These are phyloP conservation scores for Umbilicus rupestris DNA, from an alignment of 164 flowering plant species.

Conservation along the genomic window DNA sequence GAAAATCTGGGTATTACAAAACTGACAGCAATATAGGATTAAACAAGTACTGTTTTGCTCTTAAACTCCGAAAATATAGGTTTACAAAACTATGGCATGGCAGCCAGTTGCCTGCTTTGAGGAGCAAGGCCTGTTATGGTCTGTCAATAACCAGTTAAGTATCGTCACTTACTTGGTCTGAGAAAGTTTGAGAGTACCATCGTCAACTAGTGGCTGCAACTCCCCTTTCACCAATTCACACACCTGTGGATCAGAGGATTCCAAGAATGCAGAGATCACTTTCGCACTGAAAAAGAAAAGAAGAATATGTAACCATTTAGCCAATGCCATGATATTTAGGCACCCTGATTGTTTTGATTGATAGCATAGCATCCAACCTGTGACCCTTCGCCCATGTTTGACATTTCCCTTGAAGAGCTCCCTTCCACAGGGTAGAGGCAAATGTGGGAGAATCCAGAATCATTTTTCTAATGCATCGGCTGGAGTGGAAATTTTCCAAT, in stretches of 20 bases:
- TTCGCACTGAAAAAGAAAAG: constrained; percentile 39
- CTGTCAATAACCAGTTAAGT: not conserved
- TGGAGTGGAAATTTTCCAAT: constrained; percentile 84
- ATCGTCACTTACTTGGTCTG: constrained; percentile 17
- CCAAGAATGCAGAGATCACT: constrained; percentile 64
- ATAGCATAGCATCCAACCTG: constrained; percentile 42
- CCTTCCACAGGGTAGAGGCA: constrained; percentile 63
- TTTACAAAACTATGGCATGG: too few species aligned
- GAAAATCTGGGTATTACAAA: too few species aligned
- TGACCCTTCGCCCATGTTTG: constrained; percentile 74
- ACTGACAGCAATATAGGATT: too few species aligned
- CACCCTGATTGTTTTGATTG: not conserved
- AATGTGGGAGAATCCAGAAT: constrained; percentile 69
- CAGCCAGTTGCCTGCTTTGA: too few species aligned
- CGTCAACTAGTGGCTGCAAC: constrained; percentile 57
- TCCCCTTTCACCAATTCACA: constrained; percentile 36
- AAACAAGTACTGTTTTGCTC: too few species aligned
- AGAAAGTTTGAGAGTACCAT: constrained; percentile 47
- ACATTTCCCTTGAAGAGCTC: constrained; percentile 62
- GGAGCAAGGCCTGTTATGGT: not conserved
- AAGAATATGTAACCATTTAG: not conserved
- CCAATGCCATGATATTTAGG: not conserved
- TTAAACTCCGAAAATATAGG: too few species aligned
- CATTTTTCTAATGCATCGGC: constrained; percentile 75
- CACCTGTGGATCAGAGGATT: constrained; percentile 43